Evolutionary conservation across 2,329 filamentous ascomycete genomes (phyloP).

Genomic region (Sarocladium kiliense): DNA sequence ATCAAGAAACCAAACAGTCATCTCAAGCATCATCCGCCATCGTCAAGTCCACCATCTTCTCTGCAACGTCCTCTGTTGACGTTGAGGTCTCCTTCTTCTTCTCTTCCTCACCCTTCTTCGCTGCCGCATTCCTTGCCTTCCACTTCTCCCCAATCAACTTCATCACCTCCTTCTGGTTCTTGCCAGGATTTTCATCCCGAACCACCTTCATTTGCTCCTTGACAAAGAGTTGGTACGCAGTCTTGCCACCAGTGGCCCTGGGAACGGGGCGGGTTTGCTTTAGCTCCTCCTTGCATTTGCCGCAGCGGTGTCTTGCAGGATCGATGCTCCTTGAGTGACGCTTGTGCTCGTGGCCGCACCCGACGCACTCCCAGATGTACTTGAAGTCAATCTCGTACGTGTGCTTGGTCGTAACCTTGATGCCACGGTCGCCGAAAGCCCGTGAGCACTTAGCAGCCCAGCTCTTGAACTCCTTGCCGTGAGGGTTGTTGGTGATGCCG

Average conservation of each 20-base stretch:
- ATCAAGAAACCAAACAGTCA: background rate
- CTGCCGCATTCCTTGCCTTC: constrained; percentile 38
- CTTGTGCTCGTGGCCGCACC: constrained; percentile 69
- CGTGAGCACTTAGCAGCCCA: constrained; percentile 57
- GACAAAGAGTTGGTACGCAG: constrained; percentile 47
- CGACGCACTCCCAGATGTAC: constrained; percentile 76
- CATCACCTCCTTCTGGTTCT: constrained; percentile 65
- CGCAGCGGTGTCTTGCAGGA: constrained; percentile 65
- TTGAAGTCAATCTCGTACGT: constrained; percentile 87
- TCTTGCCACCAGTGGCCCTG: constrained; percentile 31
- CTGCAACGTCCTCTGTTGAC: constrained; percentile 16
- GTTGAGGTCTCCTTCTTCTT: constrained; percentile 11
- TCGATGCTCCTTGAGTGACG: constrained; percentile 85
- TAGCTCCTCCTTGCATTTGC: constrained; percentile 65
- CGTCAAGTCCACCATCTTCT: constrained; percentile 21
- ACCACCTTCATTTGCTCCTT: constrained; percentile 63
- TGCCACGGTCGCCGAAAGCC: constrained; percentile 55
- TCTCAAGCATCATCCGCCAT: constrained; percentile 16
- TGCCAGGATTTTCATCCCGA: constrained; percentile 49
- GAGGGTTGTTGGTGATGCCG: constrained; percentile 68
- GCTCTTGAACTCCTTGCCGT: constrained; percentile 77
- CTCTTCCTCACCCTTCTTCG: constrained; percentile 27
- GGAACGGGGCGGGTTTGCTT: constrained; percentile 77
- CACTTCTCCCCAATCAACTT: constrained; percentile 60
- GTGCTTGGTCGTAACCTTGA: constrained; percentile 86